phyloP scores from a whole-genome alignment of 1,284 basidiomycete species.

The Ganoderma boninense region DNA sequence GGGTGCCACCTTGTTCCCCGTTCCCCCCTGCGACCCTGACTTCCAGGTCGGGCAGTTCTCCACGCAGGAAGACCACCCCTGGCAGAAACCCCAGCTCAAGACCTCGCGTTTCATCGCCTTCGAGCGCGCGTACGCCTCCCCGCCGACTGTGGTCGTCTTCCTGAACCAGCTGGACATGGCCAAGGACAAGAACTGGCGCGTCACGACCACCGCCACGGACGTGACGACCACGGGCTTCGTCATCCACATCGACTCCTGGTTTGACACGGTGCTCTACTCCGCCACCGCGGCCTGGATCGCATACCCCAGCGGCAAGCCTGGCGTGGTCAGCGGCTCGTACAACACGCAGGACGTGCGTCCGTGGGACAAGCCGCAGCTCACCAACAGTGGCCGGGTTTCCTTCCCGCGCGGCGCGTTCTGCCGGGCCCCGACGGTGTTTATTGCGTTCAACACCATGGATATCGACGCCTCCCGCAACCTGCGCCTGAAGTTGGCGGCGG shows the following conservation, averaged over 20 bases:
- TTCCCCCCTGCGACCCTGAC: conserved; percentile 14
- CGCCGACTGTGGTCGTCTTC: background rate
- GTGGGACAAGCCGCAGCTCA: conserved; percentile 3
- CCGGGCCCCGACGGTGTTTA: background rate
- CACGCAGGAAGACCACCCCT: conserved; percentile 2
- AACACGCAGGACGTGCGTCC: conserved; percentile 9
- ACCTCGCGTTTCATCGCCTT: background rate
- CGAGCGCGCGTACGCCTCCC: background rate
- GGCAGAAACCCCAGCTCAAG: background rate
- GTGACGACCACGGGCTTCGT: conserved; percentile 14
- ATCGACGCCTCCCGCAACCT: background rate
- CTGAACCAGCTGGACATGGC: background rate
- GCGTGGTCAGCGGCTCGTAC: conserved; percentile 18
- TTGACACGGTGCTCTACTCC: conserved; percentile 8
- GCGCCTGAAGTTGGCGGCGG: background rate
- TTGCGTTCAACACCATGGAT: background rate
- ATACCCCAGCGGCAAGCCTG: conserved; percentile 6
- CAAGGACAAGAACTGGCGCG: background rate
- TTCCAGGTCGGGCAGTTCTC: conserved; percentile 15
- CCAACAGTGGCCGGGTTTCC: background rate
- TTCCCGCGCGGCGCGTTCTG: background rate
- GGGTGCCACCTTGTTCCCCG: background rate
- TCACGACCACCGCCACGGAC: background rate
- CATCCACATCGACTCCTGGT: conserved; percentile 19
- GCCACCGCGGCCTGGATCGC: conserved; percentile 20